Conservation (phyloP, 176 grass and related monocot genomes). For the Saccharum spontaneum region DNA sequence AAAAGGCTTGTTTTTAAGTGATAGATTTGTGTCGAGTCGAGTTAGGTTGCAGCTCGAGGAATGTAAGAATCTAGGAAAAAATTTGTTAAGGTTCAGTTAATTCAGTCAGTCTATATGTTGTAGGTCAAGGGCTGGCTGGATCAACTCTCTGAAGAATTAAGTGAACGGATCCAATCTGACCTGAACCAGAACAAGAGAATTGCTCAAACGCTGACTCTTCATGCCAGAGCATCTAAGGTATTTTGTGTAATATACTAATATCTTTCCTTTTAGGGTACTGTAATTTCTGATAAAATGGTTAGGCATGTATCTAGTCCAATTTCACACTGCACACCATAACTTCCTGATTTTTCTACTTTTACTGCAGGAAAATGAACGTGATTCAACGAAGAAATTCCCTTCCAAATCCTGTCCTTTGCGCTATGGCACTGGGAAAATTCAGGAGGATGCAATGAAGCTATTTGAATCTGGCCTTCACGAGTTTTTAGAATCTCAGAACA, state of each 20-base stretch:
- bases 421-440: slow-evolving; percentile 87
- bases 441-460: slow-evolving; percentile 92
- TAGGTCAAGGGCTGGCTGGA: slow-evolving; percentile 87
- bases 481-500: slow-evolving; percentile 74
- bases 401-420: slow-evolving; percentile 91
- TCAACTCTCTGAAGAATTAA: slow-evolving; percentile 92
- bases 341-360: slow-evolving; percentile 2
- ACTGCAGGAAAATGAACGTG: slow-evolving; percentile 50
- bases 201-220: slow-evolving; percentile 76
- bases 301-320: slow-evolving; percentile 3
- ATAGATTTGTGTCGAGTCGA: no score
- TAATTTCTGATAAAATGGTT: not conserved
- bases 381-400: slow-evolving; percentile 75
- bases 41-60: no score
- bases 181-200: slow-evolving; percentile 85
- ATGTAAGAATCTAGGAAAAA: not conserved
- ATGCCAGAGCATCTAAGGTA: slow-evolving; percentile 86
- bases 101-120: not conserved
- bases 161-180: slow-evolving; percentile 82
- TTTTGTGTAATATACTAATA: slow-evolving; percentile 7
- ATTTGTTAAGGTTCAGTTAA: not conserved
- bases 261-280: not conserved
- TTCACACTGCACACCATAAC: not conserved
- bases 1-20: no score
- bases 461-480: slow-evolving; percentile 78